Conservation (phyloP, 371 early-diverging fungal species). For the Mycotypha africana region DNA sequence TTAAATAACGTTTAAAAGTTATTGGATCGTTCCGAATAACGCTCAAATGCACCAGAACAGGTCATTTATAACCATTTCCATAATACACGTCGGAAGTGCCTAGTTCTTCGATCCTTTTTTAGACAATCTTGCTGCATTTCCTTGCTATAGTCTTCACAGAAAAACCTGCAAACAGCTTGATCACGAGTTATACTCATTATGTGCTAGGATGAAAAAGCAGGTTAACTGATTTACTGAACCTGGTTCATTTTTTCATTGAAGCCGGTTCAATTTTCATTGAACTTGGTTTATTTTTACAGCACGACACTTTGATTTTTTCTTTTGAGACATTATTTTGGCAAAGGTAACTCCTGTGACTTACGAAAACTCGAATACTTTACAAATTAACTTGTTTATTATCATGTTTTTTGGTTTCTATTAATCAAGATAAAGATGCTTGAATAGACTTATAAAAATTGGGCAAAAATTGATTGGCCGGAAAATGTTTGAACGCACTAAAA, state of each 20-base stretch:
- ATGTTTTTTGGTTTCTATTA: no score
- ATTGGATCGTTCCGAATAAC: constrained; percentile 2
- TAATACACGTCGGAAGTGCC: constrained; percentile 4
- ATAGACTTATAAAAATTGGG: no score
- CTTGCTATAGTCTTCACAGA: constrained; percentile 6
- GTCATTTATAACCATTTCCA: constrained; percentile 3
- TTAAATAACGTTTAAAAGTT: constrained; percentile 5
- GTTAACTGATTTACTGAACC: constrained; percentile 1
- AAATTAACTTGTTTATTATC: no score
- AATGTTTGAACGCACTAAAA: no score
- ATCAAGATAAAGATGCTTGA: no score
- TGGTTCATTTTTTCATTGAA: constrained; percentile 1
- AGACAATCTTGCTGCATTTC: constrained; percentile 1
- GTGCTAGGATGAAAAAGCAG: background rate
- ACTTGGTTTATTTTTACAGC: no score
- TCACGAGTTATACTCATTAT: constrained; percentile 6
- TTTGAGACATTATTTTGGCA: no score
- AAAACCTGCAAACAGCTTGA: constrained; percentile 5
- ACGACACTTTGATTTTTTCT: no score
- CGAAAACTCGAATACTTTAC: no score
- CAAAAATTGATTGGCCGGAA: no score
- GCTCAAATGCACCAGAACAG: constrained; percentile 3
- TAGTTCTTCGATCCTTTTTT: constrained; percentile 2
- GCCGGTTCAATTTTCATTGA: no score
- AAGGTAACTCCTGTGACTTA: no score